Percentiles rank a stretch among this genome's conserved stretches.
Evolutionary conservation across 2,329 filamentous ascomycete species (phyloP).

Genomic region (Bertia moriformis): DNA sequence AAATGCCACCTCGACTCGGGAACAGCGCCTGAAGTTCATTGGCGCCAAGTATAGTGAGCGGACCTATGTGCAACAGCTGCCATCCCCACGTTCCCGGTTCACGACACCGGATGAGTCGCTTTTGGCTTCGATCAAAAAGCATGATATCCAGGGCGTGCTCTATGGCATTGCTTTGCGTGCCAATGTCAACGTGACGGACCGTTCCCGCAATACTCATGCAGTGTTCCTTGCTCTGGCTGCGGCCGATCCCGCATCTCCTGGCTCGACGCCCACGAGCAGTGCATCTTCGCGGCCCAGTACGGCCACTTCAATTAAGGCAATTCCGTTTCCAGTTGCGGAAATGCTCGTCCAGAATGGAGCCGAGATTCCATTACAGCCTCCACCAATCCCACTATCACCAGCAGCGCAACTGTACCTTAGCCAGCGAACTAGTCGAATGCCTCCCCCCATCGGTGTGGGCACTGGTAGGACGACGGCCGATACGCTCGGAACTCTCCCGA

Average conservation of each 20-base stretch:
- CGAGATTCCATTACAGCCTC: slow-evolving; percentile 61
- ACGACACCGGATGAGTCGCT: slow-evolving; percentile 73
- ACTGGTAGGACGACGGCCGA: background rate
- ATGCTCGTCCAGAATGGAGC: slow-evolving; percentile 86
- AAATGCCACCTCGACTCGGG: slow-evolving; percentile 61
- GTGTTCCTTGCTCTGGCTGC: slow-evolving; percentile 85
- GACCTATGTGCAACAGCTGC: slow-evolving; percentile 66
- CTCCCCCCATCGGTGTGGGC: background rate
- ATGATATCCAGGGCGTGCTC: slow-evolving; percentile 84
- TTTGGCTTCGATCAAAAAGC: slow-evolving; percentile 84
- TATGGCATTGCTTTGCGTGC: slow-evolving; percentile 77
- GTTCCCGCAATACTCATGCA: slow-evolving; percentile 73
- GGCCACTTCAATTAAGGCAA: slow-evolving; percentile 30
- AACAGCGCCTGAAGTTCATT: slow-evolving; percentile 88
- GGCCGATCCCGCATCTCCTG: slow-evolving; percentile 75
- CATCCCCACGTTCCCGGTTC: slow-evolving; percentile 61
- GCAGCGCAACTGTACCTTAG: slow-evolving; percentile 76
- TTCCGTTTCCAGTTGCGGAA: slow-evolving; percentile 79
- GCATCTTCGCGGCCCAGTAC: slow-evolving; percentile 21
- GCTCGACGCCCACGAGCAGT: slow-evolving; percentile 17
- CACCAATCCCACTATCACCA: slow-evolving; percentile 70
- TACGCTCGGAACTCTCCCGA: background rate
- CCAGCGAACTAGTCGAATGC: slow-evolving; percentile 43
- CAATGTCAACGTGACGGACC: slow-evolving; percentile 76
- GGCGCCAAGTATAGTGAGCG: slow-evolving; percentile 85